Evolutionary conservation across 441 rosid species (phyloP).

Genomic region (Isatis lusitanica): DNA sequence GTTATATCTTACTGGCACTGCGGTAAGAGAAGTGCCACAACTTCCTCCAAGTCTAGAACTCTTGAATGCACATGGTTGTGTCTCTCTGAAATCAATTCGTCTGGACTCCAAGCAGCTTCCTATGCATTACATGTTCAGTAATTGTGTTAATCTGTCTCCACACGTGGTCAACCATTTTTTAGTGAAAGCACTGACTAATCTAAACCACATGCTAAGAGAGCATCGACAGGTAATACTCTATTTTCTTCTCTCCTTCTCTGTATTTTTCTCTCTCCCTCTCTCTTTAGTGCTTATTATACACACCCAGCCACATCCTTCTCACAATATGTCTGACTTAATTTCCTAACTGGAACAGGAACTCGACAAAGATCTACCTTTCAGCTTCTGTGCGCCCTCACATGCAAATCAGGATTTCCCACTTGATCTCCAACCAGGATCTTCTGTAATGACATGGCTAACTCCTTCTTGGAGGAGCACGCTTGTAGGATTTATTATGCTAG

Average conservation of each 20-base stretch:
- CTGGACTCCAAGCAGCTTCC: not conserved
- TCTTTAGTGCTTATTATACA: no score
- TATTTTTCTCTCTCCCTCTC: no score
- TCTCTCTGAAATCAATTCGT: not conserved
- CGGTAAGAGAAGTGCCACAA: conserved; percentile 12
- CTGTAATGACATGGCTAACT: not conserved
- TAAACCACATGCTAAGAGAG: not conserved
- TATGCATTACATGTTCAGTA: conserved; percentile 8
- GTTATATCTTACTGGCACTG: conserved; percentile 19
- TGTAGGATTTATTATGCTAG: conserved; percentile 21
- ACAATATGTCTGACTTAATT: not conserved
- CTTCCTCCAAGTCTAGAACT: conserved; percentile 23
- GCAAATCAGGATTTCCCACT: not conserved
- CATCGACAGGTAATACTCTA: not conserved
- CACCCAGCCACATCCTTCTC: no score
- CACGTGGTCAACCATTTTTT: not conserved
- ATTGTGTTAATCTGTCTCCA: conserved; percentile 10
- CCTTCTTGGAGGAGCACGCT: not conserved
- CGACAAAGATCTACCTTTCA: not conserved
- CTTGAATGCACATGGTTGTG: conserved; percentile 21
- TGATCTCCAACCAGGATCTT: conserved; percentile 13
- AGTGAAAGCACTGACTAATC: not conserved
- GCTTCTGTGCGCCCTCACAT: conserved; percentile 6
- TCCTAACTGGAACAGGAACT: conserved; percentile 6
- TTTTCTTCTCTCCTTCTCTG: no score